Evolutionary conservation across 129 eudicot genomes (phyloP).

Genomic region (Helianthus tuberosus): DNA sequence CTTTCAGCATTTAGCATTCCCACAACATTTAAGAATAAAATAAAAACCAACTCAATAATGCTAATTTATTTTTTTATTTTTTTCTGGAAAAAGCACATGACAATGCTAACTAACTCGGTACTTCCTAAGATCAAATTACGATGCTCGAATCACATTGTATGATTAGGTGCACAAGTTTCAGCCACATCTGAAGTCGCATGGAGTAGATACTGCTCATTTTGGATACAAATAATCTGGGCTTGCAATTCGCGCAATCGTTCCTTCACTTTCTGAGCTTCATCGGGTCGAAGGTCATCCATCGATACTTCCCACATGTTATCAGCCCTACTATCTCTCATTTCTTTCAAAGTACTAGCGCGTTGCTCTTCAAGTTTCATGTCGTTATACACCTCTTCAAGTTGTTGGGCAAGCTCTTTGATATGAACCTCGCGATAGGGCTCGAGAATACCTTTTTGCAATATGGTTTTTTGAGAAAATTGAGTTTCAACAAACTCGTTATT

Average conservation of each 20-base stretch:
- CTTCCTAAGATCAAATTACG: background rate
- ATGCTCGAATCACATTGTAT: background rate
- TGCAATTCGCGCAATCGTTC: constrained; percentile 1
- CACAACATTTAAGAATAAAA: too few species aligned
- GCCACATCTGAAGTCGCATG: background rate
- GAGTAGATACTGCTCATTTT: background rate
- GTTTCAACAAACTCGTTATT: constrained; percentile 3
- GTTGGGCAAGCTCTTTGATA: constrained; percentile 4
- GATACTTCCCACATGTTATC: background rate
- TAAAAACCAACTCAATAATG: too few species aligned
- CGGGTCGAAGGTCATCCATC: background rate
- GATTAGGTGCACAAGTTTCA: background rate
- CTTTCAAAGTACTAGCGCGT: background rate
- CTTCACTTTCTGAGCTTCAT: constrained; percentile 8
- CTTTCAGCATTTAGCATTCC: too few species aligned
- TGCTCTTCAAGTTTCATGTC: constrained; percentile 7
- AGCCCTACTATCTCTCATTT: background rate
- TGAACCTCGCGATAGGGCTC: background rate
- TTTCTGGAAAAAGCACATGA: background rate
- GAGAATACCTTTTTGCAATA: background rate
- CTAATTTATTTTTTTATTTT: too few species aligned
- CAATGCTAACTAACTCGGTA: background rate
- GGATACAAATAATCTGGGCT: background rate
- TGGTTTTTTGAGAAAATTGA: background rate
- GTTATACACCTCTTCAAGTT: background rate